These are phyloP conservation scores for Glonium stellatum DNA, from an alignment of 495 filamentous ascomycete genomes.

Conservation along the genomic window DNA sequence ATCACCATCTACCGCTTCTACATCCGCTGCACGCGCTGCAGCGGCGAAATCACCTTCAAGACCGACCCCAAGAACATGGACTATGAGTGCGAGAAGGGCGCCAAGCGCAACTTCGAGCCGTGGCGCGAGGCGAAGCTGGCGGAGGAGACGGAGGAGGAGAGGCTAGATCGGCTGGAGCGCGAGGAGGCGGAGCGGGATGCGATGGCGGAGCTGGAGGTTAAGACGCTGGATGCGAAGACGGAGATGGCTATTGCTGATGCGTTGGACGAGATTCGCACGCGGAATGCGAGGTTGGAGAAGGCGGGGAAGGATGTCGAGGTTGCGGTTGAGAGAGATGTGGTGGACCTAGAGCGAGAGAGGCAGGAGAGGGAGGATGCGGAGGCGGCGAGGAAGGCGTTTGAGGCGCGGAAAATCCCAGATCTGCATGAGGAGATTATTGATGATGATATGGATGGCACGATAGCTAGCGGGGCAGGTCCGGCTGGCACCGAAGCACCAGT, in stretches of 20 bases:
- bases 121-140: conserved; percentile 61
- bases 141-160: conserved; percentile 79
- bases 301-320: conserved; percentile 54
- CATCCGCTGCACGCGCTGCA: conserved; percentile 89
- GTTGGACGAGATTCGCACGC: conserved; percentile 83
- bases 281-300: conserved; percentile 81
- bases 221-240: conserved; percentile 84
- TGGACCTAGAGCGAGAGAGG: conserved; percentile 52
- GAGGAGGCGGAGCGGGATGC: conserved; percentile 61
- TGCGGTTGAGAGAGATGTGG: conserved; percentile 38
- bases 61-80: conserved; percentile 95
- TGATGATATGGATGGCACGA: conserved; percentile 32
- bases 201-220: conserved; percentile 74
- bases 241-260: conserved; percentile 98
- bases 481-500: conserved; percentile 10
- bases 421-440: conserved; percentile 35
- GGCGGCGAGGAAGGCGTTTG: conserved; percentile 69
- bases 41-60: conserved; percentile 83
- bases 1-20: conserved; percentile 93
- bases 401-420: conserved; percentile 40
- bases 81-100: conserved; percentile 79
- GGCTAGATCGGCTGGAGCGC: conserved; percentile 73
- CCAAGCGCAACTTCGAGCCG: conserved; percentile 86
- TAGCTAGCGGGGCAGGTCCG: neutral
- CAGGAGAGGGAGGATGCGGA: conserved; percentile 76